A percentile compares a stretch with the other conserved stretches of the same genome.
Conservation (phyloP, 306 rosid genomes). For the Castanospermum australe region DNA sequence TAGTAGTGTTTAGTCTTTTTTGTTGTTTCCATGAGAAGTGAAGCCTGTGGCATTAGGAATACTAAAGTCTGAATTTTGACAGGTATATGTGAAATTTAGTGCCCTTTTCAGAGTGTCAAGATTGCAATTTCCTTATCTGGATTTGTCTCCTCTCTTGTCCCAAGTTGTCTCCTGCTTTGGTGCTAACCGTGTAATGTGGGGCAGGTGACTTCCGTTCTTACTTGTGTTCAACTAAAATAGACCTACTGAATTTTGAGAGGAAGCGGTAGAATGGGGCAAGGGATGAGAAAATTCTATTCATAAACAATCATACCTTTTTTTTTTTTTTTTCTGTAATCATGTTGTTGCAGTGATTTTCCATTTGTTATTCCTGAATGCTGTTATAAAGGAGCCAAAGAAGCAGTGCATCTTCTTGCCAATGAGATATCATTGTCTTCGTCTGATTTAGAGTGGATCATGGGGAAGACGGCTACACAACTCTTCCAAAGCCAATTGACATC, state of each 20-base stretch:
- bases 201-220: constrained; percentile 51
- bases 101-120: constrained; percentile 90
- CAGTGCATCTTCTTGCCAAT: constrained; percentile 44
- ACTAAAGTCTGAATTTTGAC: constrained; percentile 18
- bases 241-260: neutral
- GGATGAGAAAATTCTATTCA: neutral
- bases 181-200: constrained; percentile 86
- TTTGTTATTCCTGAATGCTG: constrained; percentile 78
- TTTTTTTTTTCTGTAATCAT: neutral
- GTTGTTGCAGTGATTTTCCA: constrained; percentile 77
- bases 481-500: constrained; percentile 45
- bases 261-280: neutral
- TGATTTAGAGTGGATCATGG: constrained; percentile 85
- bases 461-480: constrained; percentile 53
- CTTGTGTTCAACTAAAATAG: neutral
- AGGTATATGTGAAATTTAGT: constrained; percentile 87
- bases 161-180: constrained; percentile 71
- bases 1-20: neutral
- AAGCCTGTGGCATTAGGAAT: neutral
- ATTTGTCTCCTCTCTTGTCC: constrained; percentile 53
- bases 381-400: constrained; percentile 77
- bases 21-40: neutral
- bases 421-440: constrained; percentile 50
- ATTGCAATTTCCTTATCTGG: constrained; percentile 62
- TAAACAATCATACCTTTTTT: neutral